Conservation (phyloP, 2,329 filamentous ascomycete genomes). For the Aureobasidium musti region DNA sequence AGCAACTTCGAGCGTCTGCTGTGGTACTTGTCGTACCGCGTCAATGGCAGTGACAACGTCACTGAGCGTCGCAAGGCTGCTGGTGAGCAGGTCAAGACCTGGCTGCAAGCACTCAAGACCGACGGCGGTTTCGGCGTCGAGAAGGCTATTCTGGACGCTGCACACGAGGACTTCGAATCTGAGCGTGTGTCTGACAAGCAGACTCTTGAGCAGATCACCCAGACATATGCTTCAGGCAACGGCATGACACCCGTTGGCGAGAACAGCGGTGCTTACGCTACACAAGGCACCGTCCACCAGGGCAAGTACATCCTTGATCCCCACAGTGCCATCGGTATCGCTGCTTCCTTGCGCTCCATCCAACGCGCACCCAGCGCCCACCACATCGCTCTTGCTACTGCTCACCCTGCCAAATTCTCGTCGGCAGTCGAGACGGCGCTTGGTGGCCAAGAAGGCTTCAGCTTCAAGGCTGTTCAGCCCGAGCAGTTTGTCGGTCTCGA, state of each 20-base stretch:
- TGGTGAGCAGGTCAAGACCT: constrained; percentile 72
- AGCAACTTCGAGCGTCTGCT: constrained; percentile 96
- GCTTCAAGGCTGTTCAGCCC: constrained; percentile 77
- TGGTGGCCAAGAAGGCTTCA: constrained; percentile 68
- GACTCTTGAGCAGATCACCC: constrained; percentile 52
- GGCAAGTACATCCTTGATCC: constrained; percentile 82
- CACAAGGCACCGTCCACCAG: constrained; percentile 42
- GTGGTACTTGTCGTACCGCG: constrained; percentile 86
- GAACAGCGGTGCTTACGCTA: constrained; percentile 41
- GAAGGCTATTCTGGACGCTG: constrained; percentile 68
- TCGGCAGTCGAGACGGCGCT: constrained; percentile 80
- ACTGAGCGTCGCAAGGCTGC: constrained; percentile 53
- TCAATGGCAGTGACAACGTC: constrained; percentile 50
- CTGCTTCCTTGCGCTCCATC: constrained; percentile 68
- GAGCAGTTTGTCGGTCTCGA: constrained; percentile 79
- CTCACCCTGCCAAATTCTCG: constrained; percentile 94
- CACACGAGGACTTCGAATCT: constrained; percentile 75
- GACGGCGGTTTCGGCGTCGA: constrained; percentile 83
- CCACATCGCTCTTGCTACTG: constrained; percentile 86
- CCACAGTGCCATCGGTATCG: constrained; percentile 84
- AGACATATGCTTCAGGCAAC: constrained; percentile 43
- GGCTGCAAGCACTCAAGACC: constrained; percentile 78
- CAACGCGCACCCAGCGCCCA: constrained; percentile 53
- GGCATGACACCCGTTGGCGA: constrained; percentile 38
- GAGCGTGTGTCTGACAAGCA: constrained; percentile 65